These are phyloP conservation scores for Penicillium daleae DNA, from an alignment of 495 filamentous ascomycete genomes.

Conservation along the genomic window DNA sequence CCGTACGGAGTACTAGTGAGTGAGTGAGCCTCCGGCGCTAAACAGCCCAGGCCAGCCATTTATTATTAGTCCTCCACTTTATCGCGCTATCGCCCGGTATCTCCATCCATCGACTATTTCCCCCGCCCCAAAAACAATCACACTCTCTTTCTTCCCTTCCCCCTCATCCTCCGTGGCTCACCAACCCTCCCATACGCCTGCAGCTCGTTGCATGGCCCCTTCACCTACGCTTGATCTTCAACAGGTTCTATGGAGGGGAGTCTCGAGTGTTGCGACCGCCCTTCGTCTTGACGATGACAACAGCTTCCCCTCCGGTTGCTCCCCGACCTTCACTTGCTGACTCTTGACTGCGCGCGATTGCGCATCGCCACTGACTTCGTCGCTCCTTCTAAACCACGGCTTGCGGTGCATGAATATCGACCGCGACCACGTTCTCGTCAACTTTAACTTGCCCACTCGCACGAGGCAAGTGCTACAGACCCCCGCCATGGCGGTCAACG, in stretches of 20 bases:
- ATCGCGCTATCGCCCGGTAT: conserved; percentile 35
- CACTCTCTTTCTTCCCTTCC: conserved; percentile 18
- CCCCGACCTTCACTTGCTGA: background rate
- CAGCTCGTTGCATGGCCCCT: conserved; percentile 7
- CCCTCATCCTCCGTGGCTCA: conserved; percentile 9
- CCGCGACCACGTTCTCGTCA: background rate
- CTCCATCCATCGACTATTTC: conserved; percentile 17
- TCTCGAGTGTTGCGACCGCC: conserved; percentile 21
- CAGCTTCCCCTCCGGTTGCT: conserved; percentile 4
- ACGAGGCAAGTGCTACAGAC: conserved; percentile 22
- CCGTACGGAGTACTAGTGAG: too few species aligned
- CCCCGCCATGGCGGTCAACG: conserved; percentile 42
- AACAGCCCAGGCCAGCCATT: conserved; percentile 9
- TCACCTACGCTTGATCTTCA: conserved; percentile 3
- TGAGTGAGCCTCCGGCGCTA: conserved; percentile 23
- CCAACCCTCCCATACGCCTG: conserved; percentile 12
- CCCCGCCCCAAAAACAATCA: conserved; percentile 34
- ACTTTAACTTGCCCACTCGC: conserved; percentile 1
- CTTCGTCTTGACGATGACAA: conserved; percentile 14
- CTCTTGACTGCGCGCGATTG: conserved; percentile 6
- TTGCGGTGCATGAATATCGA: background rate
- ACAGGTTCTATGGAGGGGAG: conserved; percentile 30
- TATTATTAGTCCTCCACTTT: conserved; percentile 11
- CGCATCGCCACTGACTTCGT: conserved; percentile 15
- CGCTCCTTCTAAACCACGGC: conserved; percentile 15